phyloP scores from a whole-genome alignment of 139 green algal genomes.

The Chlorella sp. region DNA sequence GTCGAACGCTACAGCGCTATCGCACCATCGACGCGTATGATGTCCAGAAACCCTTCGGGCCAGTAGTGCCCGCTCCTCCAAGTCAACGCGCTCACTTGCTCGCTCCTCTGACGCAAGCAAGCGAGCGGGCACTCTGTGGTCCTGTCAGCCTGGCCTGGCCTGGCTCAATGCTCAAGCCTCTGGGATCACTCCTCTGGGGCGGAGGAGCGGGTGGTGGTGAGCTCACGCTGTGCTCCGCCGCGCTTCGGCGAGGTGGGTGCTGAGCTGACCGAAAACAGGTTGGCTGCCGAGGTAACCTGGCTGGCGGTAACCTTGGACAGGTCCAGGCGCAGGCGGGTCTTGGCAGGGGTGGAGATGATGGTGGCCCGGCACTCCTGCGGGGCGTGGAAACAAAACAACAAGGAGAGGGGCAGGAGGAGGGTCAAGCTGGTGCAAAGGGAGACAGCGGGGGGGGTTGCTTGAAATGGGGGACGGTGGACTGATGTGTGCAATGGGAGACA shows the following conservation, averaged over 20 bases:
- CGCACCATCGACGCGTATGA: too few relatives aligned
- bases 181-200: slow-evolving; percentile 20
- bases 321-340: slow-evolving; percentile 50
- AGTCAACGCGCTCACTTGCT: too few relatives aligned
- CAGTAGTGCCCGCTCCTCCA: too few relatives aligned
- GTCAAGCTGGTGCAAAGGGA: neutral
- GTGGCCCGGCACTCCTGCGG: slow-evolving; percentile 59
- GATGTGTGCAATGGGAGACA: too few relatives aligned
- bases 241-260: slow-evolving; percentile 12
- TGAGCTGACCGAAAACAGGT: slow-evolving; percentile 21
- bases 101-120: neutral
- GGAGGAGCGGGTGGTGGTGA: slow-evolving; percentile 25
- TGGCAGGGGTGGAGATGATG: slow-evolving; percentile 58
- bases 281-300: neutral
- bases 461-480: too few relatives aligned
- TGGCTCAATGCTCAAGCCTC: too few relatives aligned
- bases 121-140: too few relatives aligned
- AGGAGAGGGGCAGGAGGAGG: neutral
- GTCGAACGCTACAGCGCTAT: too few relatives aligned
- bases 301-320: slow-evolving; percentile 29
- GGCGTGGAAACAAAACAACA: neutral
- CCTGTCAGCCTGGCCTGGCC: too few relatives aligned
- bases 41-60: too few relatives aligned
- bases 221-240: slow-evolving; percentile 28
- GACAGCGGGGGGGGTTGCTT: neutral